Evolutionary conservation across 108 stramenopile genomes (phyloP), one percentile per base, ranked within the genome.

Genomic region (Cyclotella kingstonii): DNA sequence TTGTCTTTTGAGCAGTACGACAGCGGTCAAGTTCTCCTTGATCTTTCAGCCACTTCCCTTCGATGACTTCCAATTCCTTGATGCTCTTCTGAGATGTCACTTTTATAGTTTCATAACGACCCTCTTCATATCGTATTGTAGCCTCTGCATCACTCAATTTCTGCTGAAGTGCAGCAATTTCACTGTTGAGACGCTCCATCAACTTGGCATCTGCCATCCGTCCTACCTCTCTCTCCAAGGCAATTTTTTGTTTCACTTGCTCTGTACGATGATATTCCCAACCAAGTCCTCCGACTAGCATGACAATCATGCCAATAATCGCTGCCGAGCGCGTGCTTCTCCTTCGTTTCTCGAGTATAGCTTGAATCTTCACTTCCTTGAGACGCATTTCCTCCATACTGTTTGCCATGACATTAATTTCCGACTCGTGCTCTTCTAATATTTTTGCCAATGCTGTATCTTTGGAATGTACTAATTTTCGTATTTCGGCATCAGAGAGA

Each of bases 391-490:
- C 62, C 35, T 72, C 70, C 70, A 72, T 63, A 21, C 63, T 72
- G 48, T 35, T 50, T 0, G 70, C 70, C 70, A 72, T 72, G 28
- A 63, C 45, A 55, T 72, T 72, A 61, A 72, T 72, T 63, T 72
- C 70, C 0, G 48, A 41, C 44, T 72, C 70, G 46, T 72, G 70
- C 9, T 72, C 70, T 57, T 72, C 70, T 12, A 72, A 42, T 23
- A 72, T 72, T 40, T 61, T 56, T 9, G 70, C 70, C 3, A 72
- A 56, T 5, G 70, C 70, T 5, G 62, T 63, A 34, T 72, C 70
- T 36, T 72, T 72, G 17, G 70, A 63, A 36, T 72, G 70, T 6
- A 72, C 70, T 56, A 72, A 28, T 58, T 72, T 63, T 27, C 70
- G 70, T 30, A 72, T 72, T 48, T 72, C 54, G 17, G 54, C 70